Evolutionary conservation across 805 yeast species (phyloP), one percentile per base, ranked within the genome.

Genomic region (Wickerhamomyces subpelliculosus): DNA sequence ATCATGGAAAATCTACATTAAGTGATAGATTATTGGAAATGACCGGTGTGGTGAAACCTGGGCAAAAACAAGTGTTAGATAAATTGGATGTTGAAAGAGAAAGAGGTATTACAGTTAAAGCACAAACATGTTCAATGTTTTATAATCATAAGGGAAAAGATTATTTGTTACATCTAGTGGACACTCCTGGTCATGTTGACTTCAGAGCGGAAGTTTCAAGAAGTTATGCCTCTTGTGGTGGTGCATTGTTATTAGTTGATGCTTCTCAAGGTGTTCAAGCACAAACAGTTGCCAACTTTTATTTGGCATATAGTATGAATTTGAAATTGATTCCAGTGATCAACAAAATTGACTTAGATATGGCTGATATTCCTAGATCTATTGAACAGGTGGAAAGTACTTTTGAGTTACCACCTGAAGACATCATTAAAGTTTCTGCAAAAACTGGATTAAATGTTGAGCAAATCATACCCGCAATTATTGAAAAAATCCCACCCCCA

Each of bases 111-210:
- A 90, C 98, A 0, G 93, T 90, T 39, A 90, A 90, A 60, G 97
- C 97, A 0, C 97, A 93, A 55, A 93, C 97, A 0, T 90, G 96
- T 51, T 73, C 96, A 0, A 93, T 90, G 97, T 70, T 93, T 42
- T 88, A 88, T 58, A 69, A 70, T 26, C 68, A 77, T 46, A 49
- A 54, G n/a, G 75, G 77, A 3, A 65, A 75, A 49, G 96, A 90
- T 49, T 93, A 86, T 55, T 60, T 93, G 38, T 64, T 90, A 33
- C 96, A 90, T 65, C 65, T 90, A 32, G 96, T 93, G 32, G 98
- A 90, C 59, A 90, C 97, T 0, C 98, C 98, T 0, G 98, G 98
- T 0, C 98, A 90, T 58, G 97, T 93, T 24, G 98, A 90, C 59
- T 90, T 90, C 59, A 68, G 96, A 38, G 82, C 93, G 8, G 98